Percentiles rank a stretch among this genome's conserved stretches.
These are phyloP conservation scores for Metrosideros polymorpha DNA, from an alignment of 441 rosid species.

Conservation along the genomic window DNA sequence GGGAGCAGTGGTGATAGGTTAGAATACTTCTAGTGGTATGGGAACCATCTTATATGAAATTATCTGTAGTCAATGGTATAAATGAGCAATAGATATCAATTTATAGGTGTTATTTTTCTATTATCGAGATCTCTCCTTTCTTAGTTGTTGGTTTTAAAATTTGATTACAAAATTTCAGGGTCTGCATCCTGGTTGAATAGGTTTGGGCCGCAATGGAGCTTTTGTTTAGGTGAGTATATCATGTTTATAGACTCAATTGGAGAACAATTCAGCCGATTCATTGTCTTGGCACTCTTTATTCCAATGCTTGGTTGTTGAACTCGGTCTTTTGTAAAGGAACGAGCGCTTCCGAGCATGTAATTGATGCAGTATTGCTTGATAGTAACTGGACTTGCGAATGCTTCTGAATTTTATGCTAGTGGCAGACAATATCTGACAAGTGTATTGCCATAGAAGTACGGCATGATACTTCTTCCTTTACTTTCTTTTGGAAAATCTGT, in stretches of 20 bases:
- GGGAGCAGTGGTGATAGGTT: neutral
- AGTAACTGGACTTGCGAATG: neutral
- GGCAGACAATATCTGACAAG: neutral
- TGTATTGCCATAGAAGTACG: neutral
- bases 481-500: neutral
- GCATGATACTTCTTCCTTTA: neutral
- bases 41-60: neutral
- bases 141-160: neutral
- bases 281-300: neutral
- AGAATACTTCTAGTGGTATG: neutral
- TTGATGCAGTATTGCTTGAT: neutral
- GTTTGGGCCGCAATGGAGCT: neutral
- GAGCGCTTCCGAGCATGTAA: neutral
- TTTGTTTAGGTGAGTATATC: neutral
- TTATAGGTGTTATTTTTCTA: neutral
- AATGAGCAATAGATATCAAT: neutral
- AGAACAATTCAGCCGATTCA: neutral
- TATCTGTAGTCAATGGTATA: neutral
- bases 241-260: neutral
- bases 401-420: neutral
- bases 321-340: neutral
- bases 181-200: neutral
- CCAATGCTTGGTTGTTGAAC: neutral
- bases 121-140: neutral
- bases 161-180: constrained; percentile 4